These are phyloP conservation scores for Miscanthus lutarioriparius DNA, from an alignment of 176 grass and related monocot genomes.

Conservation along the genomic window DNA sequence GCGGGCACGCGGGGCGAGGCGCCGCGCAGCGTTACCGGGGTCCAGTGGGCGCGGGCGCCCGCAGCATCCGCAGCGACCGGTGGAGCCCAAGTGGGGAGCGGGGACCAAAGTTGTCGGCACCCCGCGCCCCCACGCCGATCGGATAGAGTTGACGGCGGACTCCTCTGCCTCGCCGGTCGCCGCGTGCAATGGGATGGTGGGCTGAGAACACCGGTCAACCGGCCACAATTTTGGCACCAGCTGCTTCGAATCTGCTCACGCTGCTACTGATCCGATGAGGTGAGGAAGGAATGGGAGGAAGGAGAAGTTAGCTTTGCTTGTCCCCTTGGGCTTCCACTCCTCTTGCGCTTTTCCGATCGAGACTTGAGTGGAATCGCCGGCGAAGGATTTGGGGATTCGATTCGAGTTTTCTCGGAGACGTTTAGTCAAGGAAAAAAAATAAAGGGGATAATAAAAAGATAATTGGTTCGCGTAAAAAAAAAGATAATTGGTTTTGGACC, in stretches of 20 bases:
- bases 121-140: slow-evolving; percentile 10
- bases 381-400: slow-evolving; percentile 4
- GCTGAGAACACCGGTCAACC: neutral
- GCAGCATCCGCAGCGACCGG: neutral
- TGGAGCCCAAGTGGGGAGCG: neutral
- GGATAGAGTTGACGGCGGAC: neutral
- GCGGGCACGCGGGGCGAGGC: slow-evolving; percentile 32
- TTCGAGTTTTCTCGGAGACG: neutral
- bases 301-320: neutral
- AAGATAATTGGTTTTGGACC: no score
- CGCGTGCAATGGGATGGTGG: neutral
- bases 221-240: neutral
- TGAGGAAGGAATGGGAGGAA: neutral
- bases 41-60: slow-evolving; percentile 21
- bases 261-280: neutral
- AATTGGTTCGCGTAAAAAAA: no score
- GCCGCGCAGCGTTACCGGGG: neutral
- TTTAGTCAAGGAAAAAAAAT: neutral
- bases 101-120: neutral
- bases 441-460: no score
- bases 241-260: neutral
- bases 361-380: neutral
- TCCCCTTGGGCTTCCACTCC: neutral
- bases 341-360: neutral
- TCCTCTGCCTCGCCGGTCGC: neutral